These are phyloP conservation scores for Plasmodium billcollinsi DNA, from an alignment of 169 alveolate genomes.

Conservation along the genomic window DNA sequence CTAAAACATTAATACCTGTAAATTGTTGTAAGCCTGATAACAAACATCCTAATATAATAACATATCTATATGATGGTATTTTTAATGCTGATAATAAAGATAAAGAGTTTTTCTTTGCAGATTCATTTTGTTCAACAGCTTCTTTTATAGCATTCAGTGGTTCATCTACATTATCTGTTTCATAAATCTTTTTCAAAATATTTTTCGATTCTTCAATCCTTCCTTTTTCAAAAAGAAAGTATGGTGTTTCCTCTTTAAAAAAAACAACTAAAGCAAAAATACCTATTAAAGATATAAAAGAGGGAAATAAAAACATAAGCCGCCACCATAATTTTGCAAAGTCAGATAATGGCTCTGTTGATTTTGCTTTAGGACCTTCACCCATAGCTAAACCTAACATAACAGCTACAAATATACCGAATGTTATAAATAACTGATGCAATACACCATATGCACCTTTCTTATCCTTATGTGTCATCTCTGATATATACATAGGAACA, in stretches of 20 bases:
- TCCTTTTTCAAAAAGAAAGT: constrained; percentile 80
- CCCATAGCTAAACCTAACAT: constrained; percentile 85
- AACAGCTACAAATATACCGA: constrained; percentile 87
- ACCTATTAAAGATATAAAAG: constrained; percentile 76
- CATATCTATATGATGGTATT: constrained; percentile 82
- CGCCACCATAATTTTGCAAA: constrained; percentile 82
- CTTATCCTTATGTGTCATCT: constrained; percentile 84
- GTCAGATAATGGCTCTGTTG: neutral
- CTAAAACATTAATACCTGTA: constrained; percentile 89
- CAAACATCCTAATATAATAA: constrained; percentile 82
- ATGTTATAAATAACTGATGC: constrained; percentile 87
- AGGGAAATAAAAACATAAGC: constrained; percentile 79
- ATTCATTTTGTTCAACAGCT: constrained; percentile 79
- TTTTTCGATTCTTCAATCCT: constrained; percentile 79
- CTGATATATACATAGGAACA: constrained; percentile 88
- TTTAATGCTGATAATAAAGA: constrained; percentile 78
- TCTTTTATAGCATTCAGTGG: constrained; percentile 75
- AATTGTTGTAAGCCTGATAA: constrained; percentile 88
- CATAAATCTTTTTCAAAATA: constrained; percentile 80
- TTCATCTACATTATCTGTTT: constrained; percentile 56
- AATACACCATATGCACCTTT: constrained; percentile 87
- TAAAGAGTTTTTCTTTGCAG: constrained; percentile 77
- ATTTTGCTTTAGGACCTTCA: constrained; percentile 28
- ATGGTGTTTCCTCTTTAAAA: constrained; percentile 83
- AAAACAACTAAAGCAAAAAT: constrained; percentile 61